phyloP scores from a whole-genome alignment of 169 alveolate genomes.

The Miamiensis avidus region DNA sequence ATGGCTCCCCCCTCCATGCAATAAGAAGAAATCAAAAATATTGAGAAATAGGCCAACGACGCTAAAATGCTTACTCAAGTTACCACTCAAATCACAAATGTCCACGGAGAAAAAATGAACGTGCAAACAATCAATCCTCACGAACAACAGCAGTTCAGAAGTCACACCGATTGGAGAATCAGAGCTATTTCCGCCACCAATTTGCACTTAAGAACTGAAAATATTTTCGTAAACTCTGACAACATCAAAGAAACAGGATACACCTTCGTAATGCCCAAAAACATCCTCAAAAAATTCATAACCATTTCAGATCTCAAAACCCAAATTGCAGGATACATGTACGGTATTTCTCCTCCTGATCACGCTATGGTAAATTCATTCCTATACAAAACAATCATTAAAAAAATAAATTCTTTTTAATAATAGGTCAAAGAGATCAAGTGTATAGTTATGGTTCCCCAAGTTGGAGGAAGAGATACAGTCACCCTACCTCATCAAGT shows the following conservation, averaged over 20 bases:
- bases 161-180: conserved; percentile 99
- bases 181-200: conserved; percentile 98
- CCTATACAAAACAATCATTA: conserved; percentile 26
- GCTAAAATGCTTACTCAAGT: conserved; percentile 52
- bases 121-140: conserved; percentile 98
- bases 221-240: conserved; percentile 95
- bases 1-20: conserved; percentile 98
- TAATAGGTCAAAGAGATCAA: conserved; percentile 91
- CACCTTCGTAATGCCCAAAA: conserved; percentile 97
- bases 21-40: conserved; percentile 95
- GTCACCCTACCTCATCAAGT: conserved; percentile 90
- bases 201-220: conserved; percentile 95
- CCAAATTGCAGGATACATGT: conserved; percentile 97
- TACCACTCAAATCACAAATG: conserved; percentile 96
- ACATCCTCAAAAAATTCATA: conserved; percentile 96
- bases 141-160: conserved; percentile 96
- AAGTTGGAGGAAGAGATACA: conserved; percentile 95
- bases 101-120: conserved; percentile 96
- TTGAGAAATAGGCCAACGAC: conserved; percentile 89
- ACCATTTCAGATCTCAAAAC: conserved; percentile 98
- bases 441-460: conserved; percentile 97
- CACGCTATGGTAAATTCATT: conserved; percentile 42
- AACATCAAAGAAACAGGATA: conserved; percentile 88
- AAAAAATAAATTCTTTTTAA: conserved; percentile 4
- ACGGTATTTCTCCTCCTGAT: conserved; percentile 94